phyloP scores from a whole-genome alignment of 768 basidiomycete species.

The Lentinula raphanica region DNA sequence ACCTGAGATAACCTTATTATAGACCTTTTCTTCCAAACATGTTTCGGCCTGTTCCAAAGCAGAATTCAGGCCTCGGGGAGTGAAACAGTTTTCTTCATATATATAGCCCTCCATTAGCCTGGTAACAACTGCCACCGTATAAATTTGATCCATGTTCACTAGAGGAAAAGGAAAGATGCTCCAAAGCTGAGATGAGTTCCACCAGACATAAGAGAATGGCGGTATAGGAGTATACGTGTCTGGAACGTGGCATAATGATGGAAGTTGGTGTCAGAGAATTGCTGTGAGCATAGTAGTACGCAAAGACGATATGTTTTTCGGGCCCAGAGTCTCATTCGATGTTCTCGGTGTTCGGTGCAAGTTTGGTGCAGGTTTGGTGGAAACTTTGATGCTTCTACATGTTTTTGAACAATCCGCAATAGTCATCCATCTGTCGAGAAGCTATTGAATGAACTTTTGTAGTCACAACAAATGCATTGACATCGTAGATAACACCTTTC shows the following conservation, averaged over 20 bases:
- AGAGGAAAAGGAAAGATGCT: not conserved
- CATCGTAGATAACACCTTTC: too few relatives aligned
- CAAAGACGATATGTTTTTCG: not conserved
- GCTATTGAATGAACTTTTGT: too few relatives aligned
- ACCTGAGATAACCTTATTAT: constrained; percentile 96
- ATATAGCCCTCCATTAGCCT: constrained; percentile 93
- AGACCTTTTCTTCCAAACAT: constrained; percentile 92
- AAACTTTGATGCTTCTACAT: too few relatives aligned
- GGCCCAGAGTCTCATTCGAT: not conserved
- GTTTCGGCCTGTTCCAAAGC: constrained; percentile 47
- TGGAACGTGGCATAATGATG: not conserved
- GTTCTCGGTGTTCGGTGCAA: not conserved
- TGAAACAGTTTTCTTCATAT: constrained; percentile 99
- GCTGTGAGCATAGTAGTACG: not conserved
- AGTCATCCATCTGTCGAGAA: too few relatives aligned
- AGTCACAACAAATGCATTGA: too few relatives aligned
- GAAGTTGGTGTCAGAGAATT: not conserved
- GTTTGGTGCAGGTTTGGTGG: too few relatives aligned
- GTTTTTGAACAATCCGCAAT: too few relatives aligned
- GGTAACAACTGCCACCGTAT: constrained; percentile 56
- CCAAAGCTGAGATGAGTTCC: not conserved
- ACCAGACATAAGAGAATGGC: not conserved
- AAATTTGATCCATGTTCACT: not conserved
- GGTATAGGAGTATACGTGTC: not conserved
- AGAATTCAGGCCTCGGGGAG: constrained; percentile 64